Base-by-base conservation (phyloP, 371 early-diverging fungal genomes). In the Zancudomyces culisetae region DNA sequence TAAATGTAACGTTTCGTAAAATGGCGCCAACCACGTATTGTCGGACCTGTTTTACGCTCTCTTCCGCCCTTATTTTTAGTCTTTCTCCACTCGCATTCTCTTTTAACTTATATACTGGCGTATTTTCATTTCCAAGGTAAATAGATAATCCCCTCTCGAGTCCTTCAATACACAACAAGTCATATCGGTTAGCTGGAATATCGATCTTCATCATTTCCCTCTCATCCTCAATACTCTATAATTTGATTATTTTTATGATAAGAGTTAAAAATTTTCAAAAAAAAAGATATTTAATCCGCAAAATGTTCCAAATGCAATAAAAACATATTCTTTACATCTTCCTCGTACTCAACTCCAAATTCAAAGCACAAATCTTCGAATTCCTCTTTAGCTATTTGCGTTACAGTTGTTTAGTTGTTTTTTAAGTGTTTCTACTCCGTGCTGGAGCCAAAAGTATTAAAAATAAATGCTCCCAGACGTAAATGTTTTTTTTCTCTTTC, bases 311-410 rank as follows among this genome's bases (percentile, higher is more conserved):
- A n/a, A n/a, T 21, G 21, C 19, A 20, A 8, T 43, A 43, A 23
- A 13, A 8, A 20, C 6, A 8, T 21, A n/a, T 21, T 43, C 3
- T 20, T 68, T 57, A 66, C 66, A 63, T 89, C 90, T 66, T 97
- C 99, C 60, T 99, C 99, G 27, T 98, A 76, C 75, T 99, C 99
- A 61, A 99, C 85, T 56, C 99, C 99, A 75, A 92, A 98, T 66
- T 95, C 91, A 78, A 99, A 99, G 70, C 99, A 92, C 52, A 98
- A 75, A 66, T 96, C 91, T 63, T 87, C 81, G 74, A 98, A 92
- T 59, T 90, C 89, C 43, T 85, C 79, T 59, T 75, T 75, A 51
- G 85, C 35, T 35, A n/a, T n/a, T n/a, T n/a, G n/a, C n/a, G n/a
- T n/a, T n/a, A 35, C 35, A 35, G 35, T 35, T 15, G 6, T 10